These are phyloP conservation scores for Candida khao-thaluensis DNA, from an alignment of 805 yeast genomes.

Conservation along the genomic window DNA sequence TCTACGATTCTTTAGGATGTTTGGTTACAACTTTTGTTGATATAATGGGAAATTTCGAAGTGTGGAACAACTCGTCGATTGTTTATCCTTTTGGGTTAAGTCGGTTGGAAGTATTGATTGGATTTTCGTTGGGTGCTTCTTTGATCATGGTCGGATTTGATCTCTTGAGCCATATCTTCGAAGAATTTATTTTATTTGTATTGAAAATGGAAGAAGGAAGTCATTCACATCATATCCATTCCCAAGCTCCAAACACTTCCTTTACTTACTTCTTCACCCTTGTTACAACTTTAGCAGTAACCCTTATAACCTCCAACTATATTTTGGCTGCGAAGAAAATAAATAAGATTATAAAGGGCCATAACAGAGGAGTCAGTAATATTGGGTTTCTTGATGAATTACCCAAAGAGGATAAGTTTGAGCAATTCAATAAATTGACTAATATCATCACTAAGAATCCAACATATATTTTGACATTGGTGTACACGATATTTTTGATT, in stretches of 20 bases:
- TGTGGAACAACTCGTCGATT: slow-evolving; percentile 81
- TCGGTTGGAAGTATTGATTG: slow-evolving; percentile 82
- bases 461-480: slow-evolving; percentile 46
- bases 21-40: slow-evolving; percentile 68
- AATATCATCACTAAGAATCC: slow-evolving; percentile 32
- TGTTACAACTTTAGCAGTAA: slow-evolving; percentile 21
- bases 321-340: slow-evolving; percentile 35
- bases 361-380: slow-evolving; percentile 17
- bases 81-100: slow-evolving; percentile 91
- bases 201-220: slow-evolving; percentile 29
- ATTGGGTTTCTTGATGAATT: slow-evolving; percentile 14
- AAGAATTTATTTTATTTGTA: slow-evolving; percentile 57
- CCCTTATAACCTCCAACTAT: slow-evolving; percentile 34
- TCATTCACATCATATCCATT: slow-evolving; percentile 42
- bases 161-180: slow-evolving; percentile 80
- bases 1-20: slow-evolving; percentile 83
- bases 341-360: slow-evolving; percentile 30
- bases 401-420: slow-evolving; percentile 9
- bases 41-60: slow-evolving; percentile 86
- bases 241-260: slow-evolving; percentile 20
- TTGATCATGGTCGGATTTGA: slow-evolving; percentile 90
- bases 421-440: slow-evolving; percentile 14
- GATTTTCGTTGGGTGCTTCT: slow-evolving; percentile 83
- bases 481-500: slow-evolving; percentile 41
- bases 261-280: slow-evolving; percentile 29